phyloP scores from a whole-genome alignment of 176 grass and related monocot species.

The Oryza meridionalis region DNA sequence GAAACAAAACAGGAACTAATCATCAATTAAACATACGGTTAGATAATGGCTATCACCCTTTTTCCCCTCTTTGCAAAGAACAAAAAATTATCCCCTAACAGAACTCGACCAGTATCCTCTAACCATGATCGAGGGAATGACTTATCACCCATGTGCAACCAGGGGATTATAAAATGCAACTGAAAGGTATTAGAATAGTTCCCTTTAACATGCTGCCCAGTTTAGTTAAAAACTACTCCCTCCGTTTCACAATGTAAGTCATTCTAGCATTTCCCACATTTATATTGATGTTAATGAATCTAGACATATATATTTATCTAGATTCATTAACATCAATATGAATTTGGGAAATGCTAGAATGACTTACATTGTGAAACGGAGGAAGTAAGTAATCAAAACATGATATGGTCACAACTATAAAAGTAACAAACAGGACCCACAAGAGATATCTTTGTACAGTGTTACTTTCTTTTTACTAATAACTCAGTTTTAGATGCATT shows the following conservation, averaged over 20 bases:
- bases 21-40: neutral
- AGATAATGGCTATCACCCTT: neutral
- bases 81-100: neutral
- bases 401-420: neutral
- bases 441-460: neutral
- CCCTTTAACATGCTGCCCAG: neutral
- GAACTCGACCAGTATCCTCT: neutral
- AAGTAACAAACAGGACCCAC: slow-evolving; percentile 2
- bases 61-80: neutral
- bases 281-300: too few relatives aligned
- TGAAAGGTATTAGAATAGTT: neutral
- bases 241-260: too few relatives aligned
- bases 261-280: too few relatives aligned
- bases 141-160: neutral
- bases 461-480: slow-evolving; percentile 5
- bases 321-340: too few relatives aligned
- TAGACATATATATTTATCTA: too few relatives aligned
- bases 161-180: neutral
- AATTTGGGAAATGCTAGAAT: too few relatives aligned
- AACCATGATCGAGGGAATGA: neutral
- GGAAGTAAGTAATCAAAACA: slow-evolving; percentile 13
- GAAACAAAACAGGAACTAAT: neutral
- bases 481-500: neutral
- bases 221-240: neutral
- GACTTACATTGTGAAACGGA: too few relatives aligned